Base-by-base conservation (phyloP, 805 yeast species). In the Yamadazyma laniorum region DNA sequence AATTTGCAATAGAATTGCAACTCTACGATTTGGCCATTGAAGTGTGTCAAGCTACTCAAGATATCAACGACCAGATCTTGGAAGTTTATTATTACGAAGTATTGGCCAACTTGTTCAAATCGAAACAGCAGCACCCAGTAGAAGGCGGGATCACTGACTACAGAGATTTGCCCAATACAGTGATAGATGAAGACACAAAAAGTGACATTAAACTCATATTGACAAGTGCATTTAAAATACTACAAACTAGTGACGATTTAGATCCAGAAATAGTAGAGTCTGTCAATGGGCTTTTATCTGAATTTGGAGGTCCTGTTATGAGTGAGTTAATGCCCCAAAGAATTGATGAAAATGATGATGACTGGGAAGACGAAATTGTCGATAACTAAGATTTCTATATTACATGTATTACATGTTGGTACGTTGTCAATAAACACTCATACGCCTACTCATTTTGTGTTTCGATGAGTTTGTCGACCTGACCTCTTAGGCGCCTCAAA, bases 51-150 rank as follows among this genome's bases (percentile, higher is more conserved):
- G 72, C 74, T 18, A 70, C 82, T 13, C 82, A 82, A 50, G 91
- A 85, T 43, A 76, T 91, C 32, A 89, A 91, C 62, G 97, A 91
- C 51, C 82, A 80, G 50, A 79, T 87, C 44, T 68, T 87, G 40
- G 98, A 93, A 52, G 74, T 82, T 27, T 84, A 76, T 54, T 93
- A 93, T 57, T 65, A 89, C 47, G 95, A 87, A 53, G 95, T 93
- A 0, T 77, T 90, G 51, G 79, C 93, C 0, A 72, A 81, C 52
- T 58, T 79, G 45, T 61, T 85, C 40, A 51, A 48, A 35, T 68
- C 67, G 16, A 66, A 65, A 38, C 25, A 52, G 11, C 45, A 43
- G 29, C 43, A 44, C 12, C 32, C 32, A 12, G 17, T 19, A 12
- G 11, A 13, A 23, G 8, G 18, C 7, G 25, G 30, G 17, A 51